Conservation (phyloP, 2,329 filamentous ascomycete genomes). For the Coniochaeta hoffmannii region DNA sequence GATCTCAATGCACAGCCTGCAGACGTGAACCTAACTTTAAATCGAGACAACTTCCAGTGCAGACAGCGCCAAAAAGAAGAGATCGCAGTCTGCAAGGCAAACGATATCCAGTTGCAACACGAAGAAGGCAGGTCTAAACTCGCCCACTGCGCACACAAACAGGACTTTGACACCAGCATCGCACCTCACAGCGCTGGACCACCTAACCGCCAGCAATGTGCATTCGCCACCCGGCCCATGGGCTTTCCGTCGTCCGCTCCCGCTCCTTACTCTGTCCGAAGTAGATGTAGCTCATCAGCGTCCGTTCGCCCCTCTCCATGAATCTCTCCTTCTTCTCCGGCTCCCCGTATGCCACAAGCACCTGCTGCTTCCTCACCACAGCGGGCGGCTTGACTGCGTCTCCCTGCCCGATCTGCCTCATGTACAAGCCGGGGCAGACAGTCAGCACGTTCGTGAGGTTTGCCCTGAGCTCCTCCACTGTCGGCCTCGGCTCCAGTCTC, state of each 20-base stretch:
- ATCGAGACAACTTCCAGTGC: too few species aligned
- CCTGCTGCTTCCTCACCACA: constrained; percentile 28
- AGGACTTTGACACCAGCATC: not conserved
- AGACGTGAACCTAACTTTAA: too few species aligned
- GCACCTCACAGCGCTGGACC: not conserved
- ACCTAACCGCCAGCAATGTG: not conserved
- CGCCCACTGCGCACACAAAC: not conserved
- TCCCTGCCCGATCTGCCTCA: constrained; percentile 26
- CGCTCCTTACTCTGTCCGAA: constrained; percentile 8
- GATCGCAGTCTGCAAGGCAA: too few species aligned
- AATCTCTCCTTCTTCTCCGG: constrained; percentile 23
- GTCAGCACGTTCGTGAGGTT: constrained; percentile 26
- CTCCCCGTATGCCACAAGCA: constrained; percentile 30
- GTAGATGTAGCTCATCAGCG: constrained; percentile 22
- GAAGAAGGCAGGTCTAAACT: not conserved
- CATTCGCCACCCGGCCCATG: not conserved
- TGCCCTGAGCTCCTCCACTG: constrained; percentile 21
- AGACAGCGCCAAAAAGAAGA: too few species aligned
- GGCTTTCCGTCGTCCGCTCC: not conserved
- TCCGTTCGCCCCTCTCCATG: constrained; percentile 18
- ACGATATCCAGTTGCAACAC: too few species aligned
- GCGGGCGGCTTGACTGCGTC: constrained; percentile 24
- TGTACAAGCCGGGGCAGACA: constrained; percentile 26
- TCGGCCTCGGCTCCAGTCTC: constrained; percentile 23
- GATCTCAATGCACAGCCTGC: too few species aligned